Percentiles rank a stretch among this genome's conserved stretches.
These are phyloP conservation scores for Hortiboletus campestris DNA, from an alignment of 768 basidiomycete genomes.

Conservation along the genomic window DNA sequence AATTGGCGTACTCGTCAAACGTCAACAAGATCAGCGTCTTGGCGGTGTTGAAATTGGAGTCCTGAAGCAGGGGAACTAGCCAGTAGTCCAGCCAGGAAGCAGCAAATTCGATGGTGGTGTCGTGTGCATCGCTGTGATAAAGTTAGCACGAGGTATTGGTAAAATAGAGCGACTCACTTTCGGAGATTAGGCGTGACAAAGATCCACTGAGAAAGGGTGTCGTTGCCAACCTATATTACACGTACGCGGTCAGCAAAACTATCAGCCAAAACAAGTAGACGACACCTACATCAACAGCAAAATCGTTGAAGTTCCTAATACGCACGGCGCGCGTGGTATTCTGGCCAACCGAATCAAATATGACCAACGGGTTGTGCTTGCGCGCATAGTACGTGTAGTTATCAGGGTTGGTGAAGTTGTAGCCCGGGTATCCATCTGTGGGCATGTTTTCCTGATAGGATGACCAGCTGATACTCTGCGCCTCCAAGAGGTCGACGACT, in stretches of 20 bases:
- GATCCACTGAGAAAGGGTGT: constrained; percentile 55
- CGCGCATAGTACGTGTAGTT: constrained; percentile 52
- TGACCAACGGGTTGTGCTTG: constrained; percentile 55
- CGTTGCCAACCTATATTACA: constrained; percentile 29
- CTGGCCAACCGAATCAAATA: constrained; percentile 50
- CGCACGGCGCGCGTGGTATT: constrained; percentile 40
- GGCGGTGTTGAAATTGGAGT: constrained; percentile 52
- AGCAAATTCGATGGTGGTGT: constrained; percentile 52
- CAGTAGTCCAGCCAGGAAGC: constrained; percentile 48
- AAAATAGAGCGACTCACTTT: constrained; percentile 16
- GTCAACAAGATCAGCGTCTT: constrained; percentile 58
- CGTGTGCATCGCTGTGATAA: constrained; percentile 53
- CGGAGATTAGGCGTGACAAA: constrained; percentile 62
- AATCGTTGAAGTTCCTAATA: constrained; percentile 62
- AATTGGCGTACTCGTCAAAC: constrained; percentile 56
- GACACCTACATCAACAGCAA: constrained; percentile 47
- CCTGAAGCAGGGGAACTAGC: constrained; percentile 48
- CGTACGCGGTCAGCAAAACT: not conserved
- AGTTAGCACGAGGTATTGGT: not conserved
- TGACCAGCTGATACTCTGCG: constrained; percentile 56
- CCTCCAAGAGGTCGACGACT: constrained; percentile 58
- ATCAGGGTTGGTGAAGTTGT: constrained; percentile 31
- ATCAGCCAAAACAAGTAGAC: not conserved
- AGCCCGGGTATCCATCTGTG: constrained; percentile 44
- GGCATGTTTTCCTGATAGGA: constrained; percentile 63